Base-by-base conservation (phyloP, 2,329 filamentous ascomycete genomes). In the Trichophyton benhamiae region DNA sequence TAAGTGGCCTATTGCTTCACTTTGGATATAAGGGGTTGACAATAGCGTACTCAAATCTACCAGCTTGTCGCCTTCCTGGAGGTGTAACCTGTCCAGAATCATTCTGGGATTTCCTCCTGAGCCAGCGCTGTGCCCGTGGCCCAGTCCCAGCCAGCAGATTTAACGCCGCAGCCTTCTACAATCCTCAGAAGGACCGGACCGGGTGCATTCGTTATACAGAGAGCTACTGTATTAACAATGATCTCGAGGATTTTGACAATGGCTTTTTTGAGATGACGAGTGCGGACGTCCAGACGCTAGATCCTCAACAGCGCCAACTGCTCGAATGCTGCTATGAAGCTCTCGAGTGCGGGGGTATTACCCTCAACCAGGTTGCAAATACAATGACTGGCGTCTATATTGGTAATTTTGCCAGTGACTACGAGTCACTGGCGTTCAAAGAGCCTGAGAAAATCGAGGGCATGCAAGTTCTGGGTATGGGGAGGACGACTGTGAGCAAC, bases 81-180 rank as follows among this genome's bases (percentile, higher is more conserved):
- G 62, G 57, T 49, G 62, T 67, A n/a, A 33, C 33, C 11, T 62
- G 58, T 8, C 62, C 65, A 4, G 61, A 63, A 7, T 41, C 60
- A 27, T 57, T 68, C 11, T 69, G 67, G 67, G 60, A 67, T 9
- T 41, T 68, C 9, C 48, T 68, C 4, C 42, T 55, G 2, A 25
- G 48, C 48, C 55, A 67, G 33, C 30, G 65, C 33, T 44, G 62
- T 27, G 58, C 55, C 15, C 61, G 61, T 15, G 58, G 62, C 42
- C 36, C 57, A 1, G 64, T 65, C 15, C 63, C 65, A 3, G 13
- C 53, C 4, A 59, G 57, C 1, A 62, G 66, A 2, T 67, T 65
- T 60, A 66, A 67, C 20, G 57, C 62, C 22, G 64, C 63, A 22
- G 60, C 53, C 3, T 44, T 44, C 41, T 44, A 44, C 41, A 44